Evolutionary conservation across 768 basidiomycete species (phyloP).

Genomic region (Tricholoma terreum): DNA sequence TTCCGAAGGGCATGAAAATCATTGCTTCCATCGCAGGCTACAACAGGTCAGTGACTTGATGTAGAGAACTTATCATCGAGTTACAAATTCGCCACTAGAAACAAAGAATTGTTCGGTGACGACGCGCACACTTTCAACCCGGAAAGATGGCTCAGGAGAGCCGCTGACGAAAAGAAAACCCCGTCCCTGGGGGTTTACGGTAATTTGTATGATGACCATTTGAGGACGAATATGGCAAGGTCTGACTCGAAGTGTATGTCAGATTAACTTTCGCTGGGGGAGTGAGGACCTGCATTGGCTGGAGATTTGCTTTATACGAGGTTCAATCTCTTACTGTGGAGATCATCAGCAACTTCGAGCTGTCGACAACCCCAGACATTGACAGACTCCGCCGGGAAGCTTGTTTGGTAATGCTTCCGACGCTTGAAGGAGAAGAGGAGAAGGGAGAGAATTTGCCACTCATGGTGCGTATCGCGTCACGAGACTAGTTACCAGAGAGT

Average conservation of each 20-base stretch:
- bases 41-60: conserved; percentile 38
- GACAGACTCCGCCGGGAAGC: conserved; percentile 41
- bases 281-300: conserved; percentile 46
- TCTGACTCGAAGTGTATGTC: not conserved
- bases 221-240: not conserved
- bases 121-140: conserved; percentile 54
- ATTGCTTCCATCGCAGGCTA: conserved; percentile 53
- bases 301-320: conserved; percentile 53
- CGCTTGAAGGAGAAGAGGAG: conserved; percentile 41
- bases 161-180: conserved; percentile 33
- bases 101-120: conserved; percentile 52
- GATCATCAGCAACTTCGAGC: conserved; percentile 56
- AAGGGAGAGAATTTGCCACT: conserved; percentile 46
- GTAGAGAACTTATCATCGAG: not conserved
- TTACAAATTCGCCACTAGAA: conserved; percentile 24
- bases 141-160: conserved; percentile 48
- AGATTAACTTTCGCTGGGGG: conserved; percentile 50
- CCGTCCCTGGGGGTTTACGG: conserved; percentile 43
- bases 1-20: conserved; percentile 50
- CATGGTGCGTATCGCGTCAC: conserved; percentile 33
- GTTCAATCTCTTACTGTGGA: conserved; percentile 57
- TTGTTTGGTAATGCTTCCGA: conserved; percentile 47
- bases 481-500: conserved; percentile 18
- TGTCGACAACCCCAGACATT: conserved; percentile 41
- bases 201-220: conserved; percentile 38